Conservation (phyloP, 257 asterid species). For the Nicotiana otophora region DNA sequence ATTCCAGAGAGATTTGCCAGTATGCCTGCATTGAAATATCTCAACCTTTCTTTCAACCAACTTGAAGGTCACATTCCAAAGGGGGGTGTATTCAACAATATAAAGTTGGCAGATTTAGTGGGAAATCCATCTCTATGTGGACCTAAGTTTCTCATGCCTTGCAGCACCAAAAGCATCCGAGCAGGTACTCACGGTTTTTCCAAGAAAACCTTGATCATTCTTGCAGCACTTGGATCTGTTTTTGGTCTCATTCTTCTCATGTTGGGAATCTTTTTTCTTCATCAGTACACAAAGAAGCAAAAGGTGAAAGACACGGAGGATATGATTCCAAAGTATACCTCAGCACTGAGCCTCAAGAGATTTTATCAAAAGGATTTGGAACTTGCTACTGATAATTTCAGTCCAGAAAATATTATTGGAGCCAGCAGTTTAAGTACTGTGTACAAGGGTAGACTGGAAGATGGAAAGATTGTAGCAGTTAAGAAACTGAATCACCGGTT, state of each 20-base stretch:
- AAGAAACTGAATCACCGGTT: conserved; percentile 55
- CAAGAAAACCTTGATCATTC: conserved; percentile 27
- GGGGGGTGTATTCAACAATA: conserved; percentile 34
- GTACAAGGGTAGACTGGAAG: conserved; percentile 49
- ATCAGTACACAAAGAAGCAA: conserved; percentile 19
- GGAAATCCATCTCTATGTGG: conserved; percentile 76
- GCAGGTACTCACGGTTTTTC: conserved; percentile 16
- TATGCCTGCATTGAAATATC: conserved; percentile 39
- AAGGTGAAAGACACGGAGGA: conserved; percentile 7
- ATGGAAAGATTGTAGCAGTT: conserved; percentile 50
- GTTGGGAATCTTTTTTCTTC: conserved; percentile 12
- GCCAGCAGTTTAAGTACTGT: conserved; percentile 71
- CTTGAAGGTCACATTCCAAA: conserved; percentile 65
- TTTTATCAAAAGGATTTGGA: conserved; percentile 42
- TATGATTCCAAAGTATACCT: conserved; percentile 17
- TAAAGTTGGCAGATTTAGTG: conserved; percentile 21
- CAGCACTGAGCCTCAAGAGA: conserved; percentile 44
- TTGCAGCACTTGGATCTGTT: conserved; percentile 34
- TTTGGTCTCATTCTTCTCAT: conserved; percentile 29
- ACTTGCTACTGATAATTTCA: conserved; percentile 52
- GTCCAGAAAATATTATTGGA: conserved; percentile 55
- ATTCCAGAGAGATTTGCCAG: conserved; percentile 49
- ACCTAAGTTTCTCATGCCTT: conserved; percentile 22
- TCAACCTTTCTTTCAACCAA: conserved; percentile 68
- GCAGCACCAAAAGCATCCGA: conserved; percentile 14